Percentiles rank a stretch among this genome's conserved stretches.
Evolutionary conservation across 2,329 filamentous ascomycete species (phyloP).

Genomic region (Aspergillus sp.): DNA sequence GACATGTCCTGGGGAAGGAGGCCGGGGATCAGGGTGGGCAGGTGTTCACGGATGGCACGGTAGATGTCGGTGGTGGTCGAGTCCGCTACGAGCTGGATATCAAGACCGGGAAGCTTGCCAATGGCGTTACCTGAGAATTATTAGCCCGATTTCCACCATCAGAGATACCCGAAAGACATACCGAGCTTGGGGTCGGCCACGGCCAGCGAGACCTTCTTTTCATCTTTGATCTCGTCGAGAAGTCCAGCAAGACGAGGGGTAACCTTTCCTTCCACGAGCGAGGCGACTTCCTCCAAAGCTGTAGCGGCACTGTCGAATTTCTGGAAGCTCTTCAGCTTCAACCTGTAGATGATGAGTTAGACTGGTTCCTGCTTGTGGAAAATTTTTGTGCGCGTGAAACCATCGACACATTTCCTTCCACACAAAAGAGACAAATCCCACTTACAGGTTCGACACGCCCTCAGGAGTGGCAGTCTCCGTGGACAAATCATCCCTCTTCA

Average conservation of each 20-base stretch:
- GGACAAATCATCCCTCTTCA: slow-evolving; percentile 79
- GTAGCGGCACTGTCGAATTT: slow-evolving; percentile 94
- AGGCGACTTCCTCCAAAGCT: slow-evolving; percentile 85
- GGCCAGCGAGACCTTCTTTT: slow-evolving; percentile 93
- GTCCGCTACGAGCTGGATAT: slow-evolving; percentile 79
- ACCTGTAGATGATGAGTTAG: slow-evolving; percentile 47
- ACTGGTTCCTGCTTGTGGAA: slow-evolving; percentile 15
- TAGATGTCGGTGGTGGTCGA: slow-evolving; percentile 83
- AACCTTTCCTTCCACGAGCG: slow-evolving; percentile 90
- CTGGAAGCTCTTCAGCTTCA: slow-evolving; percentile 95
- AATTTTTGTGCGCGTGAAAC: slow-evolving; percentile 19
- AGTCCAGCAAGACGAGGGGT: slow-evolving; percentile 79
- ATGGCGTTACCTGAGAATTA: slow-evolving; percentile 67
- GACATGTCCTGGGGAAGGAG: slow-evolving; percentile 81
- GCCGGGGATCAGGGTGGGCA: slow-evolving; percentile 86
- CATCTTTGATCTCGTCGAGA: slow-evolving; percentile 87
- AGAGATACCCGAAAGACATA: slow-evolving; percentile 25
- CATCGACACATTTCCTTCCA: not conserved
- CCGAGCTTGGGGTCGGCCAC: slow-evolving; percentile 90
- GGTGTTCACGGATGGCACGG: slow-evolving; percentile 87
- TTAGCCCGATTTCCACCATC: too few relatives aligned
- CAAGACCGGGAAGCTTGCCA: slow-evolving; percentile 83
- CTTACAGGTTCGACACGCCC: slow-evolving; percentile 81
- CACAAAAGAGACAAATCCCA: slow-evolving; percentile 22
- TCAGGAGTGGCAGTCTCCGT: slow-evolving; percentile 75